Conservation (phyloP, 2,329 filamentous ascomycete species). For the Neoascochyta sp. region DNA sequence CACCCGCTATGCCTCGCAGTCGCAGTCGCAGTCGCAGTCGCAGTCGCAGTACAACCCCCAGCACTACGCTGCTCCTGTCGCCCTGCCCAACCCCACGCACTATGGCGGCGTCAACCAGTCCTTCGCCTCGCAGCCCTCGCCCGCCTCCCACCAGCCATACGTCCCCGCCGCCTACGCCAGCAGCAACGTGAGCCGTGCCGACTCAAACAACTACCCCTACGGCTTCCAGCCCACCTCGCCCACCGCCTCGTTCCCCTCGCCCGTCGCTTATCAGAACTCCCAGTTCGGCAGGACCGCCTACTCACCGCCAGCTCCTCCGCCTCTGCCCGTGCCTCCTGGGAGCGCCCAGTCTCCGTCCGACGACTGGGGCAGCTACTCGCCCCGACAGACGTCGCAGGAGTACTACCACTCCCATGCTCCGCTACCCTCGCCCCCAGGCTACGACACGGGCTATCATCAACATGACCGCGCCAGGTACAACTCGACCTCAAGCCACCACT, state of each 20-base stretch:
- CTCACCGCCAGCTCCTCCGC: slow-evolving; percentile 35
- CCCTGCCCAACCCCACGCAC: slow-evolving; percentile 60
- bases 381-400: slow-evolving; percentile 24
- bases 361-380: slow-evolving; percentile 35
- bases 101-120: slow-evolving; percentile 46
- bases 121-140: slow-evolving; percentile 26
- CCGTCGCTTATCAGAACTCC: slow-evolving; percentile 28
- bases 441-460: slow-evolving; percentile 30
- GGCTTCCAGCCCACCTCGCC: slow-evolving; percentile 38
- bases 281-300: slow-evolving; percentile 36
- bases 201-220: slow-evolving; percentile 34
- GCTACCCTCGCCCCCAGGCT: slow-evolving; percentile 33
- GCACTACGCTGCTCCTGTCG: slow-evolving; percentile 50
- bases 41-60: slow-evolving; percentile 59
- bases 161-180: slow-evolving; percentile 46
- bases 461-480: slow-evolving; percentile 31
- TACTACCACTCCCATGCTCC: slow-evolving; percentile 35
- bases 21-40: slow-evolving; percentile 26
- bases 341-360: slow-evolving; percentile 31
- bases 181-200: slow-evolving; percentile 27
- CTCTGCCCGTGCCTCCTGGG: slow-evolving; percentile 34
- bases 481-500: slow-evolving; percentile 29
- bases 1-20: slow-evolving; percentile 44
- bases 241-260: slow-evolving; percentile 28
- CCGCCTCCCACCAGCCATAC: slow-evolving; percentile 38